Evolutionary conservation across 139 green algal genomes (phyloP).

Genomic region (Coccomyxa sp.): DNA sequence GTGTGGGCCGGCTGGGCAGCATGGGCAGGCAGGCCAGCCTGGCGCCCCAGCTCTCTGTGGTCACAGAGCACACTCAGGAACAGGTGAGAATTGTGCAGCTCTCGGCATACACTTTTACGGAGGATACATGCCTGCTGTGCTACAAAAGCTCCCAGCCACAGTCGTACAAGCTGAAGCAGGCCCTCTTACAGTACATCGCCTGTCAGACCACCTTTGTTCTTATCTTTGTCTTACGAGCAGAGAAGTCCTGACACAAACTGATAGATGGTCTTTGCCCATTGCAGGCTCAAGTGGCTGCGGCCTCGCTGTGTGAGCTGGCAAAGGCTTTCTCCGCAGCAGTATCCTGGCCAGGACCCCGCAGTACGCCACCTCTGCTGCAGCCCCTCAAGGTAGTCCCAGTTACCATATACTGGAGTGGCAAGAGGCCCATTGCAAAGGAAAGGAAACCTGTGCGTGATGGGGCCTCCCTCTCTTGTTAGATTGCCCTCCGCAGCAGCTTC

Average conservation of each 20-base stretch:
- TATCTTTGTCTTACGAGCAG: neutral
- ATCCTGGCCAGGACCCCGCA: conserved; percentile 7
- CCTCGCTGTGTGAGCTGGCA: neutral
- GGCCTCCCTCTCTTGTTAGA: neutral
- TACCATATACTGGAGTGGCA: neutral
- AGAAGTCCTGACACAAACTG: neutral
- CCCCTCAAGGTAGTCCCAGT: neutral
- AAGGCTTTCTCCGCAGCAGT: conserved; percentile 16
- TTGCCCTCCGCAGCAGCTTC: neutral
- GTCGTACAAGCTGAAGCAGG: neutral
- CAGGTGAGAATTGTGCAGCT: neutral
- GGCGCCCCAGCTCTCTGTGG: too few species aligned
- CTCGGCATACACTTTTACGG: neutral
- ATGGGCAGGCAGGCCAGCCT: neutral
- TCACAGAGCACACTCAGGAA: too few species aligned
- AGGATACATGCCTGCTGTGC: neutral
- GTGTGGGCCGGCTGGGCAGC: too few species aligned
- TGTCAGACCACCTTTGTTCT: too few species aligned
- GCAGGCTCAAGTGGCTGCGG: neutral
- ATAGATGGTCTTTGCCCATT: neutral
- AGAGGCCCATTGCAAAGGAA: neutral
- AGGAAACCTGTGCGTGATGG: neutral
- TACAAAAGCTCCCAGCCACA: neutral
- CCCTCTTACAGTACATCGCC: neutral
- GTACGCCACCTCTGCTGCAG: conserved; percentile 1